These are phyloP conservation scores for Comarum palustre DNA, from an alignment of 306 rosid species.

Conservation along the genomic window DNA sequence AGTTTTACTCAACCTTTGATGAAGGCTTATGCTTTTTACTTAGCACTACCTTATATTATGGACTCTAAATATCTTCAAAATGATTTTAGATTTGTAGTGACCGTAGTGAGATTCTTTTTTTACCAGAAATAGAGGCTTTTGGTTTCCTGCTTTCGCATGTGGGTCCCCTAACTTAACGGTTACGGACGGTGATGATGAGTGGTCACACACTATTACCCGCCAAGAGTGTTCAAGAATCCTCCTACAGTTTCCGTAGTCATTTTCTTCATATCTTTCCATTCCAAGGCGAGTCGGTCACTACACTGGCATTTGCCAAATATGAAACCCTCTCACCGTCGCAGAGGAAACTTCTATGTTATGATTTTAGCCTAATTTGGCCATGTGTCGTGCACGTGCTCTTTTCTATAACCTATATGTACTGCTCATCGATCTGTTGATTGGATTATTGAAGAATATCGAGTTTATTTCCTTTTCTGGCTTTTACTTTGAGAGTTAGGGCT, in stretches of 20 bases:
- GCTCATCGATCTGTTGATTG: too few species aligned
- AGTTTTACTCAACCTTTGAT: neutral
- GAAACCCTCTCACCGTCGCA: too few species aligned
- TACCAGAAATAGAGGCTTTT: neutral
- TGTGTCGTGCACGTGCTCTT: too few species aligned
- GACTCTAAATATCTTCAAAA: neutral
- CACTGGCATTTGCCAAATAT: too few species aligned
- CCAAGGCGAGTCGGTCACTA: too few species aligned
- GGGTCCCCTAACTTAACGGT: conserved; percentile 21
- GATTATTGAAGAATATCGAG: too few species aligned
- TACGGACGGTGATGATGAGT: neutral
- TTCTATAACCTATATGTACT: too few species aligned
- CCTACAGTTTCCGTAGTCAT: neutral
- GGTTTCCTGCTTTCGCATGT: neutral
- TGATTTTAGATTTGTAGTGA: neutral
- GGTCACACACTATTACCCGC: conserved; percentile 27
- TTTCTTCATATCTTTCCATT: neutral
- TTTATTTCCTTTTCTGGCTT: too few species aligned
- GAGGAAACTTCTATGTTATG: too few species aligned
- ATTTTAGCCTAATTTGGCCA: too few species aligned
- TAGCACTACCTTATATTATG: neutral
- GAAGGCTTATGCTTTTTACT: neutral
- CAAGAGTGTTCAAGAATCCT: conserved; percentile 35
- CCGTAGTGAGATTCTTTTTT: neutral
- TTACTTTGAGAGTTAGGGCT: too few species aligned